Percentiles rank a stretch among this genome's conserved stretches.
Evolutionary conservation across 129 eudicot genomes (phyloP).

Genomic region (Helianthus annuus): DNA sequence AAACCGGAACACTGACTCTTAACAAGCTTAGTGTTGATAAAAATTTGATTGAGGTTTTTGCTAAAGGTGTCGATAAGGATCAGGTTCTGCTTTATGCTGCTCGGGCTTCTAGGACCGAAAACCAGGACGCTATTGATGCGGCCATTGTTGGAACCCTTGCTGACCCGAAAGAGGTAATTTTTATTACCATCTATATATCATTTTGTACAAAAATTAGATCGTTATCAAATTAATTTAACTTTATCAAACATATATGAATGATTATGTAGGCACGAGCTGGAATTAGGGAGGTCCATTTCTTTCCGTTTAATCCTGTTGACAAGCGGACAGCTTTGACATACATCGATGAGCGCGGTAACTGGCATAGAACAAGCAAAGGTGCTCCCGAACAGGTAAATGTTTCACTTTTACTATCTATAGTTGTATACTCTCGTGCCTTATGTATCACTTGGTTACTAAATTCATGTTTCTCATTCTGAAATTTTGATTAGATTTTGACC

Average conservation of each 20-base stretch:
- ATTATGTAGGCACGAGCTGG: constrained; percentile 75
- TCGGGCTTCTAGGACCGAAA: constrained; percentile 79
- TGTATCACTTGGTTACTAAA: constrained; percentile 18
- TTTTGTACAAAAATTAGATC: not conserved
- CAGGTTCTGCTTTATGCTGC: constrained; percentile 77
- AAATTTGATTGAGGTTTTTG: constrained; percentile 72
- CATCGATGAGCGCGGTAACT: constrained; percentile 68
- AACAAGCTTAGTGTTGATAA: constrained; percentile 75
- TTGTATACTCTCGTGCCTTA: not conserved
- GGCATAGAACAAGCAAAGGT: constrained; percentile 94
- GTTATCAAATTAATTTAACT: not conserved
- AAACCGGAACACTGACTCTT: constrained; percentile 85
- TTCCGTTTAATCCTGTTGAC: constrained; percentile 91
- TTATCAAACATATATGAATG: not conserved
- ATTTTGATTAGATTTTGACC: constrained; percentile 51
- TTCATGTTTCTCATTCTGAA: not conserved
- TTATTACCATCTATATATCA: not conserved
- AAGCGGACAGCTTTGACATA: constrained; percentile 93
- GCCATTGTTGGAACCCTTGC: constrained; percentile 88
- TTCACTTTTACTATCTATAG: not conserved
- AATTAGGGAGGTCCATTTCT: constrained; percentile 70
- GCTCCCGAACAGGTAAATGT: constrained; percentile 82
- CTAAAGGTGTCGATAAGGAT: constrained; percentile 74
- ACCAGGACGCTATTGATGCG: constrained; percentile 92
- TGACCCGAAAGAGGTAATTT: constrained; percentile 75